phyloP scores from a whole-genome alignment of 2,329 filamentous ascomycete genomes.

The Ambrosiella xylebori region DNA sequence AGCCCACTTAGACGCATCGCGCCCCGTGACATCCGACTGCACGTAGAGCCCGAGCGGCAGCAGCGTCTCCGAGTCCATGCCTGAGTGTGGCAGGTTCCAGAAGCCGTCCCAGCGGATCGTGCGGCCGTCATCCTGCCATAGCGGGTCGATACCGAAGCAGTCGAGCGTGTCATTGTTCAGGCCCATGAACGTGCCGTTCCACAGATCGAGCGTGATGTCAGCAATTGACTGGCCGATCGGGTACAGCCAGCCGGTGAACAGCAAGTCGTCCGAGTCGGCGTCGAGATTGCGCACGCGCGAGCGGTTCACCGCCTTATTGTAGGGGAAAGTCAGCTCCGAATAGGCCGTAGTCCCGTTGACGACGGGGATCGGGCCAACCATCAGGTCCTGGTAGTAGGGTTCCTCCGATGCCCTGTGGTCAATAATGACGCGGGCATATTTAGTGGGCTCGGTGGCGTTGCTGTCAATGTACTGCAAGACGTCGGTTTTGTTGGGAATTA shows the following conservation, averaged over 20 bases:
- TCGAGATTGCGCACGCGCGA: slow-evolving; percentile 22
- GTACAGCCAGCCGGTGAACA: slow-evolving; percentile 16
- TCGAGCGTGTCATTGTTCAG: slow-evolving; percentile 18
- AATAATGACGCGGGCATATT: slow-evolving; percentile 30
- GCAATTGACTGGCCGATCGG: slow-evolving; percentile 22
- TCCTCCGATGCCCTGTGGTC: slow-evolving; percentile 26
- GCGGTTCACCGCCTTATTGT: slow-evolving; percentile 25
- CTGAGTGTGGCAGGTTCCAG: slow-evolving; percentile 21
- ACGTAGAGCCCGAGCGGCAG: slow-evolving; percentile 29
- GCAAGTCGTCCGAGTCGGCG: slow-evolving; percentile 19
- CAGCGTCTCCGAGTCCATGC: slow-evolving; percentile 21
- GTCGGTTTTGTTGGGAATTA: slow-evolving; percentile 31
- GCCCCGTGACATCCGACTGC: slow-evolving; percentile 26
- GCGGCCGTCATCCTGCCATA: slow-evolving; percentile 24
- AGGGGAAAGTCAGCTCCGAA: slow-evolving; percentile 25
- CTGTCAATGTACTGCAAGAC: slow-evolving; percentile 28
- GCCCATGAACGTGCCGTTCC: slow-evolving; percentile 22
- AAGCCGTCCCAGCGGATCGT: slow-evolving; percentile 26
- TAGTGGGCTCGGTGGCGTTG: slow-evolving; percentile 19
- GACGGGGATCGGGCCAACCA: slow-evolving; percentile 32
- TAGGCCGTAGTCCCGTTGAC: slow-evolving; percentile 20
- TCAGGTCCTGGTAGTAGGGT: slow-evolving; percentile 30
- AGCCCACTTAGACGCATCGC: slow-evolving; percentile 25
- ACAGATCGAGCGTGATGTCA: slow-evolving; percentile 26
- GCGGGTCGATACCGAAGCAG: slow-evolving; percentile 21